Conservation (phyloP, 306 rosid species). For the Luffa acutangula region DNA sequence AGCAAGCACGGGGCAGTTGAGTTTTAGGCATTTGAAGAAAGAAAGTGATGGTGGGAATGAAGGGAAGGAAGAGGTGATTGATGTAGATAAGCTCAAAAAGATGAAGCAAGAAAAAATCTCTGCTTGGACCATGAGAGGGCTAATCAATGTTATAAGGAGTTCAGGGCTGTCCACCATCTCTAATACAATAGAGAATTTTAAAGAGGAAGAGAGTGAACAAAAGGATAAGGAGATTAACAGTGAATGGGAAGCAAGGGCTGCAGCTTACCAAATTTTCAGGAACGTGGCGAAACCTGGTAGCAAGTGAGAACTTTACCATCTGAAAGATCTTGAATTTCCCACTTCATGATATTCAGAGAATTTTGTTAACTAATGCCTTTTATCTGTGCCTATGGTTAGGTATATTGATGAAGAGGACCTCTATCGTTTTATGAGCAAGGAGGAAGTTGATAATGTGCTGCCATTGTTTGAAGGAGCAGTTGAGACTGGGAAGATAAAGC, state of each 20-base stretch:
- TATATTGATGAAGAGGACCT: conserved; percentile 74
- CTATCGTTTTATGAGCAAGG: conserved; percentile 47
- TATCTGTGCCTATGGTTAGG: conserved; percentile 24
- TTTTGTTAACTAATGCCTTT: conserved; percentile 10
- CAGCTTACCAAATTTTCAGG: conserved; percentile 47
- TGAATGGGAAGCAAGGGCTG: conserved; percentile 78
- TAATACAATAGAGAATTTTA: conserved; percentile 24
- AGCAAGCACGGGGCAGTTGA: conserved; percentile 32
- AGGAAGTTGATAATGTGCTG: conserved; percentile 59
- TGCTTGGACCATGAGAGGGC: conserved; percentile 84
- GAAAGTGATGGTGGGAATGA: conserved; percentile 21
- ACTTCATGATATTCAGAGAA: neutral
- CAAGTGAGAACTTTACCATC: conserved; percentile 39
- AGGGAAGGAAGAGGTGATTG: conserved; percentile 59
- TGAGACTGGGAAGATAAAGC: conserved; percentile 54
- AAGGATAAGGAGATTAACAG: conserved; percentile 54
- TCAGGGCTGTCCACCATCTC: conserved; percentile 66
- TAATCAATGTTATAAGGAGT: conserved; percentile 47
- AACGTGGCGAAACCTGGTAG: conserved; percentile 55
- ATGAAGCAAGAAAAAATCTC: conserved; percentile 70
- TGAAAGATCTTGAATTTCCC: neutral
- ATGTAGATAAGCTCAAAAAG: conserved; percentile 66
- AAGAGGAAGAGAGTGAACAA: conserved; percentile 37
- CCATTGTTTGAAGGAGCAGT: conserved; percentile 65
- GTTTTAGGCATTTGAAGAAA: conserved; percentile 32